Percentiles rank a stretch among this genome's conserved stretches.
Evolutionary conservation across 495 filamentous ascomycete species (phyloP).

Genomic region (Hyaloscypha hepaticicola): DNA sequence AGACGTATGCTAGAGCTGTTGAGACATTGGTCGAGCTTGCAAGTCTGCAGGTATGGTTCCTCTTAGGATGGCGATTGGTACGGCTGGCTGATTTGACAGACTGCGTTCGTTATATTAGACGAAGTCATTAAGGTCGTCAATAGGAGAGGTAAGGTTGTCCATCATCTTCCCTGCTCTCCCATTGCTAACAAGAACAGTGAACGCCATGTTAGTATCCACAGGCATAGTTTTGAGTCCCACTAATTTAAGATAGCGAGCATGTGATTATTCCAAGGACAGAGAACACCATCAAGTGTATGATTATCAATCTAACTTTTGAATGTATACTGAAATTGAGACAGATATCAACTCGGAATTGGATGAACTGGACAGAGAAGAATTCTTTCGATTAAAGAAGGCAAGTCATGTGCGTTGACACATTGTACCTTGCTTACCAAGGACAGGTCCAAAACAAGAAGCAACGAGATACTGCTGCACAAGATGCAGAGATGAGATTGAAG

Average conservation of each 20-base stretch:
- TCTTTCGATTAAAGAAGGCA: conserved; percentile 95
- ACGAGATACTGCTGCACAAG: conserved; percentile 70
- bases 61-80: not conserved
- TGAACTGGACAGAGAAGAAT: conserved; percentile 97
- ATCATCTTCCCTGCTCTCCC: not conserved
- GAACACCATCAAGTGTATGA: conserved; percentile 93
- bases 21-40: conserved; percentile 96
- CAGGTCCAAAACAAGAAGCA: conserved; percentile 87
- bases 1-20: conserved; percentile 96
- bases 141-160: conserved; percentile 65
- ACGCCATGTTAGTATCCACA: conserved; percentile 74
- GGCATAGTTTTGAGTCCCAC: not conserved
- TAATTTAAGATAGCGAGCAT: conserved; percentile 62
- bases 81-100: conserved; percentile 46
- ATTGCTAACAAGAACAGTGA: conserved; percentile 60
- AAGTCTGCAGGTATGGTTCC: conserved; percentile 68
- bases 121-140: conserved; percentile 99
- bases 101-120: conserved; percentile 95
- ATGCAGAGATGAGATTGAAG: conserved; percentile 67
- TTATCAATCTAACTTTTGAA: not conserved
- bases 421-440: conserved; percentile 6
- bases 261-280: conserved; percentile 98
- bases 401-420: conserved; percentile 15
- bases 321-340: conserved; percentile 33
- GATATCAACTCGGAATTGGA: conserved; percentile 99